A percentile compares a stretch with the other conserved stretches of the same genome.
Evolutionary conservation across 306 rosid species (phyloP).

Genomic region (Morella rubra): DNA sequence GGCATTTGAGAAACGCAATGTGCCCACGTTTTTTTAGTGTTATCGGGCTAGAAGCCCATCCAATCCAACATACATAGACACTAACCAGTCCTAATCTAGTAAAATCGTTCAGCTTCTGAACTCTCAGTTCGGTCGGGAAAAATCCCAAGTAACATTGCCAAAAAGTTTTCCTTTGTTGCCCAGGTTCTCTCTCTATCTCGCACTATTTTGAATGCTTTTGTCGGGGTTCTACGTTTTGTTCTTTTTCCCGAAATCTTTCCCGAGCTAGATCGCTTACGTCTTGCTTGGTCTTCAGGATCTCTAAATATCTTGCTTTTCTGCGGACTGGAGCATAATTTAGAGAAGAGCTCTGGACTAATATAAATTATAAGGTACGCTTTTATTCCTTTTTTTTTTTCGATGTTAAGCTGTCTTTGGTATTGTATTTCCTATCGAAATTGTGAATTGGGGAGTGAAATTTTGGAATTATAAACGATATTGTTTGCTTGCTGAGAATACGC

Average conservation of each 20-base stretch:
- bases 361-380: conserved; percentile 28
- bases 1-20: not conserved
- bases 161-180: conserved; percentile 22
- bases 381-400: not conserved
- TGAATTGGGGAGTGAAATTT: not conserved
- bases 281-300: conserved; percentile 26
- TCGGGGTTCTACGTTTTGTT: not conserved
- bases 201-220: not conserved
- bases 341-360: not conserved
- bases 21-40: not conserved
- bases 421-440: not conserved
- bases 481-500: not conserved
- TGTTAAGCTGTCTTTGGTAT: not conserved
- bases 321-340: not conserved
- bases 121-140: not conserved
- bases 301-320: conserved; percentile 18
- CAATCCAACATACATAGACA: not conserved
- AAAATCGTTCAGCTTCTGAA: not conserved
- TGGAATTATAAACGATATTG: not conserved
- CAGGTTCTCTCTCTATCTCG: conserved; percentile 16
- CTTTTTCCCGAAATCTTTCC: not conserved
- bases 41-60: not conserved
- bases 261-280: conserved; percentile 19
- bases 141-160: conserved; percentile 18
- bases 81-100: not conserved